phyloP scores from a whole-genome alignment of 2,329 filamentous ascomycete genomes.

The Colletotrichum sp. region DNA sequence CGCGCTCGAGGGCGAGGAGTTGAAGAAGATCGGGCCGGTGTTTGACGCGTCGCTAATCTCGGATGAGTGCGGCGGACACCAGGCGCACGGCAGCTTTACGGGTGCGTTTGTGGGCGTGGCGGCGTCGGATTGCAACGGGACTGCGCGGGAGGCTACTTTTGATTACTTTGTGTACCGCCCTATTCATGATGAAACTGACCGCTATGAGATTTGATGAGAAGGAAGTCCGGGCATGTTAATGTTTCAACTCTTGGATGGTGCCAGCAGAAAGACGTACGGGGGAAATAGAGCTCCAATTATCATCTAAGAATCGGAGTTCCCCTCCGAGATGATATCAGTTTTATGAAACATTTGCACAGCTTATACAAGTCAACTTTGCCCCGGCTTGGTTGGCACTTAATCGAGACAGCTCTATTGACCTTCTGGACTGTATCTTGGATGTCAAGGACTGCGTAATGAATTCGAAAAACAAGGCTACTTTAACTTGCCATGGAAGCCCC shows the following conservation, averaged over 20 bases:
- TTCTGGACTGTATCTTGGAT: neutral
- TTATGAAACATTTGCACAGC: neutral
- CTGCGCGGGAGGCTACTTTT: slow-evolving; percentile 50
- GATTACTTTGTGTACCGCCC: slow-evolving; percentile 59
- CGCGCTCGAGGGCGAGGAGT: slow-evolving; percentile 47
- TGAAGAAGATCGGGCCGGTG: slow-evolving; percentile 58
- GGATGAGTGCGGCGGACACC: slow-evolving; percentile 68
- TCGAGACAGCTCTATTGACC: rapidly evolving
- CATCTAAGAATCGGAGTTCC: neutral
- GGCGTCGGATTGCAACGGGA: slow-evolving; percentile 61
- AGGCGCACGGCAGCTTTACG: slow-evolving; percentile 67
- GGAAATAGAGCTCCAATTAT: neutral
- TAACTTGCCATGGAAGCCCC: neutral
- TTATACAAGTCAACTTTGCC: neutral
- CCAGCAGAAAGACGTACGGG: neutral
- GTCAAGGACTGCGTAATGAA: neutral
- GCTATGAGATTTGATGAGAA: slow-evolving; percentile 42
- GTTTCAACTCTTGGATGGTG: neutral
- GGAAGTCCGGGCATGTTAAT: neutral
- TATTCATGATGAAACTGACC: slow-evolving; percentile 49
- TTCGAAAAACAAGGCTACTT: neutral
- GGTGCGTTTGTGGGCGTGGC: slow-evolving; percentile 65
- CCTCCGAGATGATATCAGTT: neutral
- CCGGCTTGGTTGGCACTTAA: neutral
- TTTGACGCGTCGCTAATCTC: slow-evolving; percentile 64